Evolutionary conservation across 2,329 filamentous ascomycete genomes (phyloP).

Genomic region (Aspergillus hortae): DNA sequence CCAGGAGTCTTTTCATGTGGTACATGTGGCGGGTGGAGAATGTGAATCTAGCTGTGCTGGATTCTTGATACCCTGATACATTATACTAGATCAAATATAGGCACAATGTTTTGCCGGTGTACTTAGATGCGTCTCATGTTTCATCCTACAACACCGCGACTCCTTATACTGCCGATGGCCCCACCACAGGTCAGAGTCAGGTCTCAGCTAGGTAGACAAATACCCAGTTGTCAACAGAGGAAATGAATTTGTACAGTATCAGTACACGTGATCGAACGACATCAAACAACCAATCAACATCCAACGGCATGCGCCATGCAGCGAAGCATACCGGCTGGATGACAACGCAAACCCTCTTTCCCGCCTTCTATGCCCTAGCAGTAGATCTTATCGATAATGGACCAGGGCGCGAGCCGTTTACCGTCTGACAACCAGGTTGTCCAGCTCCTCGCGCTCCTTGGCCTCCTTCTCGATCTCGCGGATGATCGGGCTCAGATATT

Average conservation of each 20-base stretch:
- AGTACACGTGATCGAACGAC: constrained; percentile 31
- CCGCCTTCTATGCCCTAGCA: constrained; percentile 16
- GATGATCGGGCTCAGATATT: constrained; percentile 66
- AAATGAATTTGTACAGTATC: constrained; percentile 42
- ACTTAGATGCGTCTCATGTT: not conserved
- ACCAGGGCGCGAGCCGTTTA: constrained; percentile 22
- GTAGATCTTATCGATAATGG: constrained; percentile 19
- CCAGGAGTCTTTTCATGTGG: constrained; percentile 90
- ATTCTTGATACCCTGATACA: constrained; percentile 4
- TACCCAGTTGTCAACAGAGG: constrained; percentile 12
- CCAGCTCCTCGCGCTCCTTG: constrained; percentile 65
- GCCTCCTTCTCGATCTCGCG: constrained; percentile 64
- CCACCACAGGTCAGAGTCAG: too few species aligned
- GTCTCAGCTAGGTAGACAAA: too few species aligned
- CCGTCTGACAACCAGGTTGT: constrained; percentile 60
- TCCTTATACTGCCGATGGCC: too few species aligned
- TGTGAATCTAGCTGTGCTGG: constrained; percentile 63
- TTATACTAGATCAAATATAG: constrained; percentile 21
- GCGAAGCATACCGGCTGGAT: constrained; percentile 9
- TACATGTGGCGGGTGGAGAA: constrained; percentile 91
- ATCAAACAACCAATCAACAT: constrained; percentile 21
- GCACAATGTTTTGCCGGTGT: not conserved
- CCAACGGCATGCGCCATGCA: constrained; percentile 20
- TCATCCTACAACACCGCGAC: too few species aligned
- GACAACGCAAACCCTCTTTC: constrained; percentile 21